These are phyloP conservation scores for Pterocarpus santalinus DNA, from an alignment of 306 rosid genomes.

Conservation along the genomic window DNA sequence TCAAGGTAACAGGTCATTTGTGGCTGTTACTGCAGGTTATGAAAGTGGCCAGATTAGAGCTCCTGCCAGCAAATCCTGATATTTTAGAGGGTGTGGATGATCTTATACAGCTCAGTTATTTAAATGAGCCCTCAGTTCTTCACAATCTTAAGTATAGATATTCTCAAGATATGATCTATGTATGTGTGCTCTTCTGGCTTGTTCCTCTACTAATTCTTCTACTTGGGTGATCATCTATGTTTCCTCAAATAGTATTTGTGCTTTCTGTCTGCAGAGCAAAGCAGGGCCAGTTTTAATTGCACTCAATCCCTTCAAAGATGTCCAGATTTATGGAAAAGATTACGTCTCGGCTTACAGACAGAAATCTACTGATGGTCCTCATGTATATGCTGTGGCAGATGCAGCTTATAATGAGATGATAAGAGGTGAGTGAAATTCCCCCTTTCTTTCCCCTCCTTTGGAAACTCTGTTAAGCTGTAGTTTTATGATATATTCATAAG, in stretches of 20 bases:
- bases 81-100: conserved; percentile 89
- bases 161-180: conserved; percentile 84
- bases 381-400: conserved; percentile 80
- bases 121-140: conserved; percentile 93
- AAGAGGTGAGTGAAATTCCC: conserved; percentile 61
- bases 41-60: conserved; percentile 66
- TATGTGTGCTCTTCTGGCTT: conserved; percentile 56
- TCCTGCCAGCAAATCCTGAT: conserved; percentile 93
- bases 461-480: conserved; percentile 20
- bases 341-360: conserved; percentile 67
- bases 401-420: conserved; percentile 87
- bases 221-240: conserved; percentile 35
- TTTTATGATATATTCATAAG: conserved; percentile 45
- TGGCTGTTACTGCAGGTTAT: conserved; percentile 65
- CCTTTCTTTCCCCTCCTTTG: conserved; percentile 33
- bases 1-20: conserved; percentile 44
- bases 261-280: conserved; percentile 75
- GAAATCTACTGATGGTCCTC: conserved; percentile 72
- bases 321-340: conserved; percentile 72
- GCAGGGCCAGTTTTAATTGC: conserved; percentile 93
- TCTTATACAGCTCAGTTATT: conserved; percentile 89
- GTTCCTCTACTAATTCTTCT: conserved; percentile 39
- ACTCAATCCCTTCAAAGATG: conserved; percentile 86
- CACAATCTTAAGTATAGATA: conserved; percentile 80
- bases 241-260: conserved; percentile 44